Conservation (phyloP, 768 basidiomycete species). For the Trichaptum fuscoviolaceum region DNA sequence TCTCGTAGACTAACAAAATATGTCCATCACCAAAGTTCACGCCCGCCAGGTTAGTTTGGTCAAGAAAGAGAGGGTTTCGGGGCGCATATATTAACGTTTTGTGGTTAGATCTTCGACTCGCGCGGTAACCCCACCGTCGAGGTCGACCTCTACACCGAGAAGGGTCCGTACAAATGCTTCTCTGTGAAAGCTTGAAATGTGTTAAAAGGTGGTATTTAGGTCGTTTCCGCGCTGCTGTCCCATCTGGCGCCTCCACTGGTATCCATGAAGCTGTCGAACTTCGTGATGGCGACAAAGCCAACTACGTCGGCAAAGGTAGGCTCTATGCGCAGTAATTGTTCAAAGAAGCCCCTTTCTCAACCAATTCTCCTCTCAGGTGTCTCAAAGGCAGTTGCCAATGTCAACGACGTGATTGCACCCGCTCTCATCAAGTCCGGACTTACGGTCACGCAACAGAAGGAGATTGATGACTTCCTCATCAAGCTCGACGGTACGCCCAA, state of each 20-base stretch:
- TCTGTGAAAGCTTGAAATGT: constrained; percentile 13
- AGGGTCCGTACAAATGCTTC: constrained; percentile 48
- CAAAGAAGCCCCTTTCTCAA: not conserved
- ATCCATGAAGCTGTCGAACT: constrained; percentile 98
- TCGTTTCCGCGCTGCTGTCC: constrained; percentile 89
- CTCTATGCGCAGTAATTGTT: constrained; percentile 5
- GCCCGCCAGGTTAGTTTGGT: constrained; percentile 74
- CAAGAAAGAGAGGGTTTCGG: constrained; percentile 4
- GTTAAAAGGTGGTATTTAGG: constrained; percentile 41
- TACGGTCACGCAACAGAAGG: constrained; percentile 85
- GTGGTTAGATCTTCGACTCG: constrained; percentile 91
- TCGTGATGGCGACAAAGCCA: constrained; percentile 89
- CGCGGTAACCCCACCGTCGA: constrained; percentile 98
- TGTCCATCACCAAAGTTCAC: constrained; percentile 90
- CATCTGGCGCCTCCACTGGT: constrained; percentile 98
- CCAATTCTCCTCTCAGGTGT: constrained; percentile 57
- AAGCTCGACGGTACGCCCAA: constrained; percentile 96
- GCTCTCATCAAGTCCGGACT: constrained; percentile 80
- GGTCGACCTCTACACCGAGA: constrained; percentile 82
- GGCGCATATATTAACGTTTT: constrained; percentile 15
- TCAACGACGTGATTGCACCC: constrained; percentile 88
- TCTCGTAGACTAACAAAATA: constrained; percentile 38
- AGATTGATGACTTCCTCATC: constrained; percentile 97
- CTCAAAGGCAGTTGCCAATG: constrained; percentile 86
- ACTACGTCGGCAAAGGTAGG: constrained; percentile 94